A percentile compares a stretch with the other conserved stretches of the same genome.
These are phyloP conservation scores for Dipteronia sinensis DNA, from an alignment of 345 rosid genomes.

Conservation along the genomic window DNA sequence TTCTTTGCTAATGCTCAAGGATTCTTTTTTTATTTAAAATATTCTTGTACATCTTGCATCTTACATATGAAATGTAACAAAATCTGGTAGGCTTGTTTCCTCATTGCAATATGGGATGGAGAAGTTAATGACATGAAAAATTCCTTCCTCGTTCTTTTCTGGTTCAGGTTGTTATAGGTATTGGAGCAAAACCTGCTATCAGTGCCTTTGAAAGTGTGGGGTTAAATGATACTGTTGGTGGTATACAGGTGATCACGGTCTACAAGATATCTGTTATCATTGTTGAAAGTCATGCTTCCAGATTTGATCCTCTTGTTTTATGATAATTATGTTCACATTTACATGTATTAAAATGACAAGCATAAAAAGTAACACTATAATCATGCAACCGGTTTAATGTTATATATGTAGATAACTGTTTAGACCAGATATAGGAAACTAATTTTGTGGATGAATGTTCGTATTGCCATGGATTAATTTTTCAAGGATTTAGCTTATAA, in stretches of 20 bases:
- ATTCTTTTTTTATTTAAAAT: background rate
- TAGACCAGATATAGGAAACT: background rate
- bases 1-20: conserved; percentile 19
- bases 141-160: conserved; percentile 11
- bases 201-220: conserved; percentile 73
- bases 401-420: background rate
- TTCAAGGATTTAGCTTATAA: background rate
- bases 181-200: conserved; percentile 90
- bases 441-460: conserved; percentile 6
- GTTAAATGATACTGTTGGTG: conserved; percentile 67
- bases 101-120: background rate
- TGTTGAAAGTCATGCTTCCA: conserved; percentile 13
- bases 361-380: background rate
- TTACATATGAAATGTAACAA: background rate
- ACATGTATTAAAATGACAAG: background rate
- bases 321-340: background rate
- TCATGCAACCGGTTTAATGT: background rate
- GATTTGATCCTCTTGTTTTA: background rate
- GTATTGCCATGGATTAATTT: background rate
- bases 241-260: conserved; percentile 65
- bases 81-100: background rate
- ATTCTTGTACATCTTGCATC: background rate
- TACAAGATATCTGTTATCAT: background rate
- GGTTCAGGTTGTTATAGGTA: conserved; percentile 76
- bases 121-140: background rate